These are phyloP conservation scores for Calophaca sinica DNA, from an alignment of 306 rosid genomes.

Conservation along the genomic window DNA sequence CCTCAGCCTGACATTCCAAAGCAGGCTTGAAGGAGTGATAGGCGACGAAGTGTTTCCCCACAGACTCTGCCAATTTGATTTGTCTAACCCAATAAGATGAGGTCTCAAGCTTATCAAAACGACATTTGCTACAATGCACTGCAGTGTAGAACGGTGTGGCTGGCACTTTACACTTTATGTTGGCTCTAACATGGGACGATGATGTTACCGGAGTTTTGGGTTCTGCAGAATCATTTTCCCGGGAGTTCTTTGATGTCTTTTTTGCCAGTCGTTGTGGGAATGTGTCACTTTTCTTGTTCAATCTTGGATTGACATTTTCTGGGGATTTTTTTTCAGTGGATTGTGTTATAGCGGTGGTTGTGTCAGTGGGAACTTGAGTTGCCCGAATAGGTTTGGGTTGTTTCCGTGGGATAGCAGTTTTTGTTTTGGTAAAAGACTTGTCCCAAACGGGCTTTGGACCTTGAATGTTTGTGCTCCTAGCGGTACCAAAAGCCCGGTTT, in stretches of 20 bases:
- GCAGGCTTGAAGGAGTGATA: constrained; percentile 46
- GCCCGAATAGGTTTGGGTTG: constrained; percentile 25
- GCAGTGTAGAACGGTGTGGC: constrained; percentile 48
- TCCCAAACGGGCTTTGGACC: background rate
- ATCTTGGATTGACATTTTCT: constrained; percentile 8
- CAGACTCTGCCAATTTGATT: constrained; percentile 50
- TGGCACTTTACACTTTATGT: background rate
- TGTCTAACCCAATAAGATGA: constrained; percentile 46
- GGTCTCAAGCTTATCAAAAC: constrained; percentile 48
- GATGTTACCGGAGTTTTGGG: constrained; percentile 40
- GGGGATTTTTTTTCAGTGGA: background rate
- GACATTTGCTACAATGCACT: constrained; percentile 49
- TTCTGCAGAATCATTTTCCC: constrained; percentile 31
- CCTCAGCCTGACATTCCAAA: constrained; percentile 45
- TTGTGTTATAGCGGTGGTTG: background rate
- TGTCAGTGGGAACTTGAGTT: constrained; percentile 1
- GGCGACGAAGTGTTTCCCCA: constrained; percentile 46
- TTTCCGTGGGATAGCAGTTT: background rate
- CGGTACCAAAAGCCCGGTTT: constrained; percentile 41
- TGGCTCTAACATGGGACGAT: constrained; percentile 15
- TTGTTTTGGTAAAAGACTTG: constrained; percentile 24
- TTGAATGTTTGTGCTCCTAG: constrained; percentile 44
- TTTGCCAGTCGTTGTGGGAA: background rate
- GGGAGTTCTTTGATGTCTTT: background rate
- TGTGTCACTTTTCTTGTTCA: constrained; percentile 23